Evolutionary conservation across 345 rosid genomes (phyloP), one percentile per base, ranked within the genome.

Genomic region (Eutrema japonicum): DNA sequence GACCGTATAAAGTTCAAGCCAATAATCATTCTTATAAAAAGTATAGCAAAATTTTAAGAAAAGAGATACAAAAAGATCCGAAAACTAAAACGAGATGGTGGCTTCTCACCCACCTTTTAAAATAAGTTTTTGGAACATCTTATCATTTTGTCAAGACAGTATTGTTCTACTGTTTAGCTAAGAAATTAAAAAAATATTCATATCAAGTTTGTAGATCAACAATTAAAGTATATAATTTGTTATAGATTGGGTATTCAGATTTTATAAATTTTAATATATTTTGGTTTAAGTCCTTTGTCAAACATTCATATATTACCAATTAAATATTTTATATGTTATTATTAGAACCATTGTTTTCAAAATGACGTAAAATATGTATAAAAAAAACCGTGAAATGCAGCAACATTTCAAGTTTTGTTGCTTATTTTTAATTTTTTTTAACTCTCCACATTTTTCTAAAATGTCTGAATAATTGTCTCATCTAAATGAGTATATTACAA

Each of bases 31-130:
- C 33, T 50, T 3, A 11, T 30, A 9, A 41, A 61, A 60, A 30
- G 52, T 18, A 50, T 3, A 49, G 0, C 30, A 49, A 63, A 29
- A 6, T 61, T 48, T 70, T 50, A 10, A 50, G 26, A 50, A 33
- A 14, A 27, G 2, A 70, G 2, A 22, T 4, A 46, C 14, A 18
- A 10, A 26, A 50, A 36, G 3, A 52, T 40, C 10, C 2, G 3
- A 50, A 49, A 41, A 71, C 68, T 14, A 36, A 51, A 71, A 61
- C 27, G 37, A 42, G 53, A 71, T 62, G 45, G 68, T 61, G 62
- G 35, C 69, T 61, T 62, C 53, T 51, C 53, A 71, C 76, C 75
- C 13, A 71, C 76, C 69, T 38, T 11, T 48, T 48, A 13, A 4
- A 59, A n/a, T 14, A 37, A 49, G 6, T 60, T 59, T 2, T 10